Evolutionary conservation across 2,329 filamentous ascomycete genomes (phyloP), one percentile per base, ranked within the genome.

Genomic region (Aureobasidium subglaciale): DNA sequence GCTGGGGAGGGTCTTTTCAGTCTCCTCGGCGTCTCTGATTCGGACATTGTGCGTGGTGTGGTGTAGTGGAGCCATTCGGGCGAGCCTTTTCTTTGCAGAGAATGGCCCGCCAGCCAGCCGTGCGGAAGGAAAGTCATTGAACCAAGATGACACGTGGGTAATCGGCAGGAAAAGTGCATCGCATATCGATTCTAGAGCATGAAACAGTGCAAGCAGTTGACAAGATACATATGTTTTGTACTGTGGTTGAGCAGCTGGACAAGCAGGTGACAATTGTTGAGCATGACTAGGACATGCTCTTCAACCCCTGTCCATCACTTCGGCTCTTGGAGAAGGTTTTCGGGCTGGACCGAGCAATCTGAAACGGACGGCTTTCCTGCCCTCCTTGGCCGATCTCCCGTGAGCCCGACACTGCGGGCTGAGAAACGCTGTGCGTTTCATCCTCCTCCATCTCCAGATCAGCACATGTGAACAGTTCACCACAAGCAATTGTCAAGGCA

Each of bases 291-390:
- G 8, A 24, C 34, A 22, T 16, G 20, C 32, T 38, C 18, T 35
- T 38, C 24, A 20, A n/a, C 48, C 48, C 48, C 48, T 52, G 48
- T 52, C 48, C 24, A 52, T 52, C 48, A 41, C 27, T 52, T 41
- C 48, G 35, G 48, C 35, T 52, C 24, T 22, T 32, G 35, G 35
- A 52, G 48, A 52, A 52, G 48, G 48, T 52, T 52, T 11, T 38
- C 45, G 30, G 45, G 16, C 45, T 22, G 38, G 48, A 15, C 34
- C 48, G 40, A 10, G 34, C 22, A 52, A 52, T 32, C 35, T 52
- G 48, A 52, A 52, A 52, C 48, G 1, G n/a, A 50, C 25, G 25
- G 35, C 35, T 9, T 41, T 38, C 30, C n/a, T 29, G 34, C 15
- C 20, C 16, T 35, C 5, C 22, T 50, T 32, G 46, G 30, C 34